These are phyloP conservation scores for Pseudogymnoascus pannorum DNA, from an alignment of 2,329 filamentous ascomycete species.

Conservation along the genomic window DNA sequence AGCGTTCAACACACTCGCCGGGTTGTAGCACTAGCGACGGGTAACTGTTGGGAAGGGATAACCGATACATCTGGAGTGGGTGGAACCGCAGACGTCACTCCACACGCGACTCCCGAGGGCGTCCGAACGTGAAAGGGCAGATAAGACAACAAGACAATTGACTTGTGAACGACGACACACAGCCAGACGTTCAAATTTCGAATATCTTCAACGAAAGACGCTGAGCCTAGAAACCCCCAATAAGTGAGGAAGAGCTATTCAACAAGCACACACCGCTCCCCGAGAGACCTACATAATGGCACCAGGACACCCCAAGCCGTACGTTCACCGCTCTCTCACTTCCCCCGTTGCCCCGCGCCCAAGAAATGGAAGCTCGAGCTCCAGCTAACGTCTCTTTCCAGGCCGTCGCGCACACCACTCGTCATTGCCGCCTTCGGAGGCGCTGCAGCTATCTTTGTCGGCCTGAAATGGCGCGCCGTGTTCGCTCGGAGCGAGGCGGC, in stretches of 20 bases:
- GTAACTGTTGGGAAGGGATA: conserved; percentile 7
- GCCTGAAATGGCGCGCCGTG: conserved; percentile 28
- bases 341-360: neutral
- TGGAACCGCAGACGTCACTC: neutral
- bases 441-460: conserved; percentile 23
- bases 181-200: neutral
- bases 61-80: neutral
- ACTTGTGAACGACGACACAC: neutral
- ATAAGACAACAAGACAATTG: conserved; percentile 1
- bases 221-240: neutral
- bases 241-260: neutral
- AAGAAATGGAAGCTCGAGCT: neutral
- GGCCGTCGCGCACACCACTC: conserved; percentile 23
- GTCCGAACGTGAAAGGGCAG: neutral
- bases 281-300: neutral
- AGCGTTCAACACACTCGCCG: conserved; percentile 2
- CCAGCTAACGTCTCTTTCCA: conserved; percentile 10
- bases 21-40: neutral
- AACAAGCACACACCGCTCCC: conserved; percentile 3
- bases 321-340: neutral
- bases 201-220: neutral
- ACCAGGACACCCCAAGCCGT: conserved; percentile 1
- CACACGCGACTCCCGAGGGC: conserved; percentile 5
- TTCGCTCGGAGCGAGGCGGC: conserved; percentile 27
- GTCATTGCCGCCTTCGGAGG: conserved; percentile 24